These are phyloP conservation scores for Chaetomium globosum DNA, from an alignment of 2,329 filamentous ascomycete species.

Conservation along the genomic window DNA sequence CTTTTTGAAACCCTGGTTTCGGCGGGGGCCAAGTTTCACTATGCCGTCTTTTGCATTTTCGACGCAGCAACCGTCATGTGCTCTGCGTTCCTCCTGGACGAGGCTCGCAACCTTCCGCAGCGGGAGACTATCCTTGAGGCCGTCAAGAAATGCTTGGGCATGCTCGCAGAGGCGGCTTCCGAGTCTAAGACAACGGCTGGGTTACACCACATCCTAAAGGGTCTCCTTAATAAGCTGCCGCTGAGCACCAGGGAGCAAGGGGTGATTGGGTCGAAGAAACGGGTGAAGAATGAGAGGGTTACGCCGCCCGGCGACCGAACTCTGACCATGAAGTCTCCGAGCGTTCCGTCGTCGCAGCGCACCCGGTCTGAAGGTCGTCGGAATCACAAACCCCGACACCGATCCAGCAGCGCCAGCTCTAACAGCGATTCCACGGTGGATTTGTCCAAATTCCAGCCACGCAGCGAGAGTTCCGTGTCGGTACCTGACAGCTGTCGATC, in stretches of 20 bases:
- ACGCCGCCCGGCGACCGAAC: background rate
- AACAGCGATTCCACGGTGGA: slow-evolving; percentile 22
- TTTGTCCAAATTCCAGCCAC: slow-evolving; percentile 14
- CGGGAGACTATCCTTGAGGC: slow-evolving; percentile 35
- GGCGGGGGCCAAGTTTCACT: slow-evolving; percentile 38
- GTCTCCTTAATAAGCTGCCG: slow-evolving; percentile 32
- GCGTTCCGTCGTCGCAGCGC: slow-evolving; percentile 11
- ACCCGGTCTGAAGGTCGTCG: background rate
- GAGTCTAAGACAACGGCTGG: slow-evolving; percentile 33
- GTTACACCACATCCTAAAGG: slow-evolving; percentile 35
- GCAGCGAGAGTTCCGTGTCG: slow-evolving; percentile 18
- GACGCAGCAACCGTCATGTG: slow-evolving; percentile 39
- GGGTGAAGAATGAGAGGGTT: slow-evolving; percentile 20
- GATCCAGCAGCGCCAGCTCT: slow-evolving; percentile 19
- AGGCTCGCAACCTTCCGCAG: slow-evolving; percentile 36
- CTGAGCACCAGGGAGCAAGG: slow-evolving; percentile 31
- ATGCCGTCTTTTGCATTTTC: slow-evolving; percentile 41
- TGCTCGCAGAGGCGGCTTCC: slow-evolving; percentile 32
- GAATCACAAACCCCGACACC: background rate
- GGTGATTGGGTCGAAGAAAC: slow-evolving; percentile 31
- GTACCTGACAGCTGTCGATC: slow-evolving; percentile 8
- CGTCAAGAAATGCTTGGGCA: slow-evolving; percentile 33
- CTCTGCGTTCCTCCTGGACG: slow-evolving; percentile 39
- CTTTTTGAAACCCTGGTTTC: slow-evolving; percentile 38
- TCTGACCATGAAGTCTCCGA: background rate